Base-by-base conservation (phyloP, 176 grass and related monocot genomes). In the Thalia dealbata region DNA sequence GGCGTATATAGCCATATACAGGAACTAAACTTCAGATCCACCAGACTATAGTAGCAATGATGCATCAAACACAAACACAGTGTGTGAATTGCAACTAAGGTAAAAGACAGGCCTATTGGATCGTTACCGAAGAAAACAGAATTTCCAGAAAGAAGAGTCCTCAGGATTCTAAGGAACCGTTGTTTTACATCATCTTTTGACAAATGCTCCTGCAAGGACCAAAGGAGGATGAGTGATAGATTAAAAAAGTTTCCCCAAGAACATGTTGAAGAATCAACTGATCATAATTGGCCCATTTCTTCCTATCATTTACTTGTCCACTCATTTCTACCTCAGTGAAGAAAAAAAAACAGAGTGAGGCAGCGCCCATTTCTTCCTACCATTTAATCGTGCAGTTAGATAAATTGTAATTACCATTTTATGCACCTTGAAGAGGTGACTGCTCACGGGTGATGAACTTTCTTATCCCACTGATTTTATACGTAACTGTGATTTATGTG, bases 51-150 rank as follows among this genome's bases (percentile, higher is more conserved):
- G 32, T 24, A 62, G 22, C 11, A 16, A 75, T 44, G 73, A 13
- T 27, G 11, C 14, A 77, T 27, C 62, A 82, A 64, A 85, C 59
- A 52, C 54, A n/a, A n/a, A n/a, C n/a, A n/a, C n/a, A n/a, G n/a
- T n/a, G 27, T 70, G 73, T 52, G 29, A 71, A 14, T 76, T 61
- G 25, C 76, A 43, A 82, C 90, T 43, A 74, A 67, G 95, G 95
- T 73, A 99, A 62, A 86, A 99, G 84, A 73, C n/a, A n/a, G n/a
- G n/a, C 95, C 90, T 61, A 92, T 99, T 82, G 95, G 95, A 74
- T 99, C 95, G 81, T 99, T 83, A 21, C 85, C 83, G 76, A 99
- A 99, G 79, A 99, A 99, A 77, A 99, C 90, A 62, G 95, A 99
- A 67, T 99, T 99, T 50, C 90, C 90, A 2, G 91, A 99, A 66